phyloP scores from a whole-genome alignment of 805 yeast genomes.

The Yamadazyma paraphyllophila region DNA sequence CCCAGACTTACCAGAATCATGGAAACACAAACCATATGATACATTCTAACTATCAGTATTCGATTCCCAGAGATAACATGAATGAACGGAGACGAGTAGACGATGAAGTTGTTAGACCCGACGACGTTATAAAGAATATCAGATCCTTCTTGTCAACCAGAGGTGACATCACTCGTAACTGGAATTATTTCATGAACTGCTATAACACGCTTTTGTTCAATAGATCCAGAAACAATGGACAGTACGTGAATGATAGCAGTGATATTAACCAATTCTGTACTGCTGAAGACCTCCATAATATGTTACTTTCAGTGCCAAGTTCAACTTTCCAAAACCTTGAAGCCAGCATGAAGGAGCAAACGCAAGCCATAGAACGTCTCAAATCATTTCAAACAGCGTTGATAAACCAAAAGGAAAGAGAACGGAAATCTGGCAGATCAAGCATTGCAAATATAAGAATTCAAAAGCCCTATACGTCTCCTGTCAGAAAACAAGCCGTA shows the following conservation, averaged over 20 bases:
- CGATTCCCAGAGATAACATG: background rate
- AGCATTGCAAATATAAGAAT: too few relatives aligned
- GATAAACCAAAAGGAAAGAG: background rate
- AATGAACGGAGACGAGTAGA: background rate
- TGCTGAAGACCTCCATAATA: background rate
- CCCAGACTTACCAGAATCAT: background rate
- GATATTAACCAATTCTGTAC: background rate
- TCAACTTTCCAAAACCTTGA: conserved; percentile 9
- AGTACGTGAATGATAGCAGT: background rate
- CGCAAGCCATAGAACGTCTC: conserved; percentile 2
- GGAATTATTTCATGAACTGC: conserved; percentile 2
- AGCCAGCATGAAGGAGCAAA: conserved; percentile 2
- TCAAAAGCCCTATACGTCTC: background rate
- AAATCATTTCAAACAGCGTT: conserved; percentile 4
- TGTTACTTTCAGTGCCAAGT: conserved; percentile 9
- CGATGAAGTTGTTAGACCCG: background rate
- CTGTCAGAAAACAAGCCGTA: too few relatives aligned
- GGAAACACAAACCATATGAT: background rate
- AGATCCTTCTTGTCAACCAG: conserved; percentile 3
- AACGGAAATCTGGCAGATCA: background rate
- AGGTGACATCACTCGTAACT: conserved; percentile 1
- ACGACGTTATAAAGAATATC: conserved; percentile 1
- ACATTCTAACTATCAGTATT: background rate
- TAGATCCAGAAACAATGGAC: background rate
- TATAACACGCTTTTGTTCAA: conserved; percentile 3